Percentiles rank a stretch among this genome's conserved stretches.
phyloP scores from a whole-genome alignment of 2,329 filamentous ascomycete genomes.

The Verticillium isaacii region DNA sequence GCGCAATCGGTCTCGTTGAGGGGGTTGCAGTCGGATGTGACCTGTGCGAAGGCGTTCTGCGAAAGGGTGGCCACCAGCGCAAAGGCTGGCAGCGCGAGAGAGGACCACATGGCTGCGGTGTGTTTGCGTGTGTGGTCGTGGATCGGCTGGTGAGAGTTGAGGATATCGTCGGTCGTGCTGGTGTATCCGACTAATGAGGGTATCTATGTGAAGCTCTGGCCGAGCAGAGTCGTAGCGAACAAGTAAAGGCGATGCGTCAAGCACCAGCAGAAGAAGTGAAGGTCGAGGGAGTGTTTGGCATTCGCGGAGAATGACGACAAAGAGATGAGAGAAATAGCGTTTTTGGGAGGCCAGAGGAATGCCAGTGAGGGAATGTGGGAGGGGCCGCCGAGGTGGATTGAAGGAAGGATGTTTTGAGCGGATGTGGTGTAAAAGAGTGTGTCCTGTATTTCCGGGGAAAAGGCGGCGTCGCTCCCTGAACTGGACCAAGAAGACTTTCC shows the following conservation, averaged over 20 bases:
- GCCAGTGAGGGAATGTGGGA: neutral
- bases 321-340: neutral
- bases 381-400: neutral
- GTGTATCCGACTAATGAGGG: neutral
- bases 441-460: neutral
- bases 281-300: neutral
- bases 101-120: slow-evolving; percentile 18
- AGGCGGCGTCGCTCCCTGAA: neutral
- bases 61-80: slow-evolving; percentile 38
- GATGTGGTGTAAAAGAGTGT: neutral
- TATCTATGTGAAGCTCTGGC: neutral
- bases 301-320: neutral
- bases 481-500: neutral
- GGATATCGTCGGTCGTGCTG: neutral
- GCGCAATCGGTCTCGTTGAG: slow-evolving; percentile 63
- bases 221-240: neutral
- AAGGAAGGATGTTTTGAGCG: neutral
- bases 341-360: neutral
- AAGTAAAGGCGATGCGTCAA: slow-evolving; percentile 4
- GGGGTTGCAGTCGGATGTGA: slow-evolving; percentile 74
- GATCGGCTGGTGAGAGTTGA: neutral
- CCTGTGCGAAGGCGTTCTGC: slow-evolving; percentile 61
- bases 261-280: slow-evolving; percentile 2
- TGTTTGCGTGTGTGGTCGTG: neutral
- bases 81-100: slow-evolving; percentile 24